phyloP scores from a whole-genome alignment of 2,329 filamentous ascomycete genomes.

The Botrytis elliptica region DNA sequence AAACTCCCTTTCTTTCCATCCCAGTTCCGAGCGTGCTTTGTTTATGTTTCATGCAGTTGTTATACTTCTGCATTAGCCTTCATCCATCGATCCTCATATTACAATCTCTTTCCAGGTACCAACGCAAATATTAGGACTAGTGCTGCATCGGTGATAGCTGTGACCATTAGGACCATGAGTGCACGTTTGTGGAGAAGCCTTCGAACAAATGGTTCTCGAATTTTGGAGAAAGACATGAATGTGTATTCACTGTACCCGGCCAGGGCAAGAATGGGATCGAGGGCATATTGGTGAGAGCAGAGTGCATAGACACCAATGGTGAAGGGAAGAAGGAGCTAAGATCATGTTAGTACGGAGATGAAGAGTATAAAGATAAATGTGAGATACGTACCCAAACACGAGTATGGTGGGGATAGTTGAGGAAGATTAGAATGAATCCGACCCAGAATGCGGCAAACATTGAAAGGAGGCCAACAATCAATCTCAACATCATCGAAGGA shows the following conservation, averaged over 20 bases:
- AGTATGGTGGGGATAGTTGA: constrained; percentile 70
- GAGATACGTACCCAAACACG: constrained; percentile 74
- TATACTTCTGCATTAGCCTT: not conserved
- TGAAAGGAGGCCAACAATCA: constrained; percentile 80
- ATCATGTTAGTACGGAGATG: constrained; percentile 37
- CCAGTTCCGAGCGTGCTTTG: not conserved
- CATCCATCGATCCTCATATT: constrained; percentile 20
- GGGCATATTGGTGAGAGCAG: constrained; percentile 89
- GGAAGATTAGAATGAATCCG: constrained; percentile 88
- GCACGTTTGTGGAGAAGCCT: constrained; percentile 82
- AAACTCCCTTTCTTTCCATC: not conserved
- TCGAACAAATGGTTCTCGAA: constrained; percentile 88
- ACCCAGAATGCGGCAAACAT: constrained; percentile 95
- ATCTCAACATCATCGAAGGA: constrained; percentile 78
- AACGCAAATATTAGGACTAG: constrained; percentile 89
- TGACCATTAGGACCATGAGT: constrained; percentile 74
- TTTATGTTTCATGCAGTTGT: not conserved
- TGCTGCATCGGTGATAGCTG: constrained; percentile 73
- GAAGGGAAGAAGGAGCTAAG: constrained; percentile 79
- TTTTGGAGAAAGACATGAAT: constrained; percentile 83
- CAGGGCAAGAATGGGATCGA: constrained; percentile 87
- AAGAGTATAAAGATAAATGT: not conserved
- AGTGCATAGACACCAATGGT: constrained; percentile 86
- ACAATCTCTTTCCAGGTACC: constrained; percentile 84
- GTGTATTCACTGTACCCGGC: constrained; percentile 95